Base-by-base conservation (phyloP, 2,329 filamentous ascomycete species). In the Venturia oleaginea region DNA sequence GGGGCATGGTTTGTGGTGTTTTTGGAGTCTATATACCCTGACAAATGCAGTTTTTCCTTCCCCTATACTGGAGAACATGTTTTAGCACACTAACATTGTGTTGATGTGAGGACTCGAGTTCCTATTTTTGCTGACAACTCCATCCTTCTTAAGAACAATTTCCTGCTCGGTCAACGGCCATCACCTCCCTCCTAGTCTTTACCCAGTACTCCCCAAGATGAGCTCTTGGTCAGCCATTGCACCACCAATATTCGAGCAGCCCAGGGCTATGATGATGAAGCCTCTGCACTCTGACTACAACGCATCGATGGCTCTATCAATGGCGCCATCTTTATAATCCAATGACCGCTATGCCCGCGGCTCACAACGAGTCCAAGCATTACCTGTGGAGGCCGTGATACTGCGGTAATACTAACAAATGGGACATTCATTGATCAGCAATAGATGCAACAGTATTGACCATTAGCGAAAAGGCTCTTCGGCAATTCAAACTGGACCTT, bases 11-110 rank as follows among this genome's bases (percentile, higher is more conserved):
- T 57, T 57, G 51, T 57, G 27, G 34, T 30, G n/a, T 30, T 57
- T 30, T 57, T 34, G n/a, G 51, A 57, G 51, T 34, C 51, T 57
- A 57, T 57, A 57, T 57, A 57, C 51, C 51, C 51, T 15, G 4
- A 15, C 27, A 34, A 34, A 32, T 55, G 48, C 48, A 57, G 27
- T 37, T 5, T 57, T 57, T 34, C 30, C 19, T 57, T 34, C 2
- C 11, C n/a, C 2, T 22, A n/a, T 15, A 2, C 27, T 57, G 46
- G 15, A 27, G 11, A 15, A 51, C 46, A 51, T 51, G 46, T 27
- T 22, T 30, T 51, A 22, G 46, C 22, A 57, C 51, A 34, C 51
- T 34, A 7, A 57, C 19, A 34, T 34, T 32, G 51, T 57, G 51
- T 57, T 57, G 51, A 22, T 57, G 19, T n/a, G 15, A 4, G 2